Base-by-base conservation (phyloP, 306 rosid species). In the Ormosia semicastrata region DNA sequence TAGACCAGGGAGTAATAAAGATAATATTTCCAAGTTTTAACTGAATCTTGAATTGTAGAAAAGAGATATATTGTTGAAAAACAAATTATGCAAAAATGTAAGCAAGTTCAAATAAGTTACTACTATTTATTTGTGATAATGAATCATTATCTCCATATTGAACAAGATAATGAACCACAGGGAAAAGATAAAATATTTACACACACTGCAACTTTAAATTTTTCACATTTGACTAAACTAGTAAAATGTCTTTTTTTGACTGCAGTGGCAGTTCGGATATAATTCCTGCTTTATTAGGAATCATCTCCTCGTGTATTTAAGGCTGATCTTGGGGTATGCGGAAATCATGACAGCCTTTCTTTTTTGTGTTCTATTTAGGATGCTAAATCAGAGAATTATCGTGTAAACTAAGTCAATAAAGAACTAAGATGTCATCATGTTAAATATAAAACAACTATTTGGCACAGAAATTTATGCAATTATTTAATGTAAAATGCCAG, bases 221-320 rank as follows among this genome's bases (percentile, higher is more conserved):
- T 71, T 7, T 73, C 53, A 24, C 46, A 41, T 57, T 52, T 44
- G 39, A 60, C 84, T 79, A 77, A 76, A 77, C 66, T 72, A 39
- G 58, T 43, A 36, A 78, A 85, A 82, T 82, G 54, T 80, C 68
- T 50, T 77, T 52, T 81, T 81, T 64, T 84, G 63, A 82, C 52
- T 82, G 72, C 98, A 95, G 98, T 95, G 99, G 99, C 99, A 95
- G 75, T 93, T 95, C 75, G 99, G 99, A 34, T 95, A 93, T 53
- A 34, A 73, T 75, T 95, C 99, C 71, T 95, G 99, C 91, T 95
- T 87, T 88, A 93, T 95, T 73, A 82, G 82, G 62, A 89, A 89
- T 80, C 98, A 92, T 81, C 71, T 75, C 33, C 92, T 95, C 6
- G 91, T 93, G 81, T 95, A 95, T 83, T 41, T 85, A 59, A 89